These are phyloP conservation scores for Lipomyces lipofer DNA, from an alignment of 805 yeast genomes.

Conservation along the genomic window DNA sequence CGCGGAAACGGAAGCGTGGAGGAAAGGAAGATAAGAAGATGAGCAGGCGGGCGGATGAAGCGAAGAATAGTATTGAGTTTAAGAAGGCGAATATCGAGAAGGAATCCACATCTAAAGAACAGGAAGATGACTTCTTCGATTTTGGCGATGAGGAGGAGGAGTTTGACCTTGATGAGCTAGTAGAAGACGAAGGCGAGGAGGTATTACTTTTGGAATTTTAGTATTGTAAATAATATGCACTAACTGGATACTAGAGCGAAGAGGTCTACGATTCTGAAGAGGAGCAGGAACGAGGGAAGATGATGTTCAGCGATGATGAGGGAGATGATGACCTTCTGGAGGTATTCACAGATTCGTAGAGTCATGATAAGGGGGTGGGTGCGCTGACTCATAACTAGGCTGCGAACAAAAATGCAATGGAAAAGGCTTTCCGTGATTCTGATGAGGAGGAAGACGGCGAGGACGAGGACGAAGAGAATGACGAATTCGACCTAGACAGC, in stretches of 20 bases:
- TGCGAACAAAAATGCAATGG: conserved; percentile 36
- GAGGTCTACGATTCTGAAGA: conserved; percentile 65
- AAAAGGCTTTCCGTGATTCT: conserved; percentile 31
- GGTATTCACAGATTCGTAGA: no score
- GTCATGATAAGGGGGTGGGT: no score
- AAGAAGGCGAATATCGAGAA: conserved; percentile 29
- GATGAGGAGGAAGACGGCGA: conserved; percentile 29
- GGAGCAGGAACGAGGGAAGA: conserved; percentile 50
- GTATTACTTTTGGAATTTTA: neutral
- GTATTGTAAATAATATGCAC: neutral
- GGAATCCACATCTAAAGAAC: neutral
- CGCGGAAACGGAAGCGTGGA: conserved; percentile 7
- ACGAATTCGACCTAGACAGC: conserved; percentile 25
- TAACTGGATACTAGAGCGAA: conserved; percentile 20
- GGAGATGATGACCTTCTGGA: conserved; percentile 57
- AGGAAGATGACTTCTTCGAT: conserved; percentile 25
- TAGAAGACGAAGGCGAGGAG: conserved; percentile 42
- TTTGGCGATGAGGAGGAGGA: conserved; percentile 32
- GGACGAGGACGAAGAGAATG: conserved; percentile 30
- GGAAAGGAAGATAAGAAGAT: conserved; percentile 37
- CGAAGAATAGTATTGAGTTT: conserved; percentile 23
- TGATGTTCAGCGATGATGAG: conserved; percentile 78
- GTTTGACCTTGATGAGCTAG: conserved; percentile 59
- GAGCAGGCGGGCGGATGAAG: conserved; percentile 35
- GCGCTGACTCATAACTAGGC: no score